These are phyloP conservation scores for Allantophomopsis lycopodina DNA, from an alignment of 2,329 filamentous ascomycete species.

Conservation along the genomic window DNA sequence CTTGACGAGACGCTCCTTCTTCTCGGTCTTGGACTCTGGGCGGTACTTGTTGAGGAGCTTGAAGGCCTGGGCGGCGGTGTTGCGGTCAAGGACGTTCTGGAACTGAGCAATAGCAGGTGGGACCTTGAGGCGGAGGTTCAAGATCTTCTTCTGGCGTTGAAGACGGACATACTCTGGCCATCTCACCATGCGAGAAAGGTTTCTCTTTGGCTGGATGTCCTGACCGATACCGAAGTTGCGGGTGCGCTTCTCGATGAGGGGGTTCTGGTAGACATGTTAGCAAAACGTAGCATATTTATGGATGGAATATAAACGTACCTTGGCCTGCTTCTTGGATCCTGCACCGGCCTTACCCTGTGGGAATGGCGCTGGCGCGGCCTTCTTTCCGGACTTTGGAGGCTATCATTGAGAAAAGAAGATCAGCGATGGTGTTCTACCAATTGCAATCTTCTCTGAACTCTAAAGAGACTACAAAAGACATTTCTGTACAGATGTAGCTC, in stretches of 20 bases:
- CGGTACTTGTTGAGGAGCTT: conserved; percentile 99
- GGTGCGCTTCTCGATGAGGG: conserved; percentile 94
- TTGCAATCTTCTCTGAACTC: conserved; percentile 78
- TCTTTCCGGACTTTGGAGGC: conserved; percentile 97
- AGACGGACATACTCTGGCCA: conserved; percentile 91
- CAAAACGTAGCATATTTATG: no score
- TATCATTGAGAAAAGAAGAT: conserved; percentile 99
- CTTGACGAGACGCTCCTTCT: conserved; percentile 98
- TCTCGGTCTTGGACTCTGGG: conserved; percentile 96
- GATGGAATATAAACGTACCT: conserved; percentile 54
- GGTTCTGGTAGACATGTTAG: conserved; percentile 53
- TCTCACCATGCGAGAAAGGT: conserved; percentile 96
- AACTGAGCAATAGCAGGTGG: conserved; percentile 96
- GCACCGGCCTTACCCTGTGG: conserved; percentile 77
- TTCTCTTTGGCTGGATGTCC: conserved; percentile 93
- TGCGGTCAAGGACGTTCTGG: conserved; percentile 91
- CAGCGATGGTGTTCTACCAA: conserved; percentile 66
- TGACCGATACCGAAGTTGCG: conserved; percentile 98
- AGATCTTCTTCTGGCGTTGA: conserved; percentile 57
- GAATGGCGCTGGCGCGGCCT: conserved; percentile 94
- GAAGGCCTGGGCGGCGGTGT: conserved; percentile 92
- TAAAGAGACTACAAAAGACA: conserved; percentile 52
- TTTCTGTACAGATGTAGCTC: conserved; percentile 32
- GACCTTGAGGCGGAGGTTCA: conserved; percentile 96
- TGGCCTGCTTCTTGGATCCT: conserved; percentile 81